Base-by-base conservation (phyloP, 257 asterid genomes). In the Solanum neorickii region DNA sequence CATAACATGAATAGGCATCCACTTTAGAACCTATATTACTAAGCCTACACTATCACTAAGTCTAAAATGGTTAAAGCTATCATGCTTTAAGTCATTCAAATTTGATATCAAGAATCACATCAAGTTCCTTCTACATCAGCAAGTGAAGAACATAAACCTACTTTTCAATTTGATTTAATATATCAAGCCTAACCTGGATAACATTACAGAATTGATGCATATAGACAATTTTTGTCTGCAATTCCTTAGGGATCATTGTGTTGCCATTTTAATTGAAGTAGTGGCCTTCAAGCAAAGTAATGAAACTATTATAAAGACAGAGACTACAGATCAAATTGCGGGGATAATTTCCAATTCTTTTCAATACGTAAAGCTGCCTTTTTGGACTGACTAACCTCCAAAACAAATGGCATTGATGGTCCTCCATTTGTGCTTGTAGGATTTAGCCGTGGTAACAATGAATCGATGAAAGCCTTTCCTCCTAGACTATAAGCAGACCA, bases 371-470 rank as follows among this genome's bases (percentile, higher is more conserved):
- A 49, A 49, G 85, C 83, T 85, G 39, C 39, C 52, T 88, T 88
- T 59, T 66, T 49, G 69, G 7, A 31, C 69, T 49, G 85, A 90
- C 90, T 80, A 87, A 97, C 99, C 99, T 97, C 99, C 84, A 97
- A 94, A 72, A 94, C 94, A 90, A 97, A 97, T 82, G 99, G 99
- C 99, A 97, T 97, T 35, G 99, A 94, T 89, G 97, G 98, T 11
- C 91, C 93, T 87, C 94, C 98, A 86, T 85, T 94, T 83, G 88
- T 86, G 80, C 87, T 91, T 89, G 95, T 93, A 42, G 98, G 98
- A 87, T 97, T 94, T 88, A 96, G 89, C 88, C 99, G 99, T 47
- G 97, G 99, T 86, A 96, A 89, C 91, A 97, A 90, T 62, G 96
- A 90, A 91, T 97, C 98, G 13, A 96, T 96, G 90, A 97, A 97